These are phyloP conservation scores for Galerina sulciceps DNA, from an alignment of 768 basidiomycete genomes.

Conservation along the genomic window DNA sequence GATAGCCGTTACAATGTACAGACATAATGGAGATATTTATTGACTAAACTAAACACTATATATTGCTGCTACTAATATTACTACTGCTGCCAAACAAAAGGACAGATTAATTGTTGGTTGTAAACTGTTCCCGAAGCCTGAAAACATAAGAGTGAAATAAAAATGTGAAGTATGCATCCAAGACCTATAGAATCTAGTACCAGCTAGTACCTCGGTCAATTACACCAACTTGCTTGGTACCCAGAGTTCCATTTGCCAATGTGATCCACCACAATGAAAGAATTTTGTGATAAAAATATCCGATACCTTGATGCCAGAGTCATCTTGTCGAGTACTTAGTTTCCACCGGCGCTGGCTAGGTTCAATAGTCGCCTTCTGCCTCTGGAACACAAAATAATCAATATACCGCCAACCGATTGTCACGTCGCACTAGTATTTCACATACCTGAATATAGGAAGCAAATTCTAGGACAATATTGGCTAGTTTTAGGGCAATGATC, in stretches of 20 bases:
- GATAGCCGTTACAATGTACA: not conserved
- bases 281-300: constrained; percentile 43
- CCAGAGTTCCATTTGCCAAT: constrained; percentile 50
- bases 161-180: too few species aligned
- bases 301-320: constrained; percentile 2
- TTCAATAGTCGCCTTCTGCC: constrained; percentile 9
- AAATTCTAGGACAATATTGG: constrained; percentile 25
- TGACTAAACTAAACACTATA: not conserved
- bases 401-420: not conserved
- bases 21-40: not conserved
- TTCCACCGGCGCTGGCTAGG: constrained; percentile 42
- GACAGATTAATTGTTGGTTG: too few species aligned
- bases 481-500: constrained; percentile 33
- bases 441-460: not conserved
- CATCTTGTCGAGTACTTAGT: constrained; percentile 25
- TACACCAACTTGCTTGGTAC: constrained; percentile 15
- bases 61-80: not conserved
- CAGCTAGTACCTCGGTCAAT: too few species aligned
- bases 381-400: not conserved
- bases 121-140: too few species aligned
- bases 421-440: not conserved
- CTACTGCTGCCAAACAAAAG: not conserved
- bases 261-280: constrained; percentile 41
- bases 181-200: too few species aligned
- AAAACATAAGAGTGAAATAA: too few species aligned